phyloP scores from a whole-genome alignment of 2,329 filamentous ascomycete genomes.

The Ciborinia camelliae region DNA sequence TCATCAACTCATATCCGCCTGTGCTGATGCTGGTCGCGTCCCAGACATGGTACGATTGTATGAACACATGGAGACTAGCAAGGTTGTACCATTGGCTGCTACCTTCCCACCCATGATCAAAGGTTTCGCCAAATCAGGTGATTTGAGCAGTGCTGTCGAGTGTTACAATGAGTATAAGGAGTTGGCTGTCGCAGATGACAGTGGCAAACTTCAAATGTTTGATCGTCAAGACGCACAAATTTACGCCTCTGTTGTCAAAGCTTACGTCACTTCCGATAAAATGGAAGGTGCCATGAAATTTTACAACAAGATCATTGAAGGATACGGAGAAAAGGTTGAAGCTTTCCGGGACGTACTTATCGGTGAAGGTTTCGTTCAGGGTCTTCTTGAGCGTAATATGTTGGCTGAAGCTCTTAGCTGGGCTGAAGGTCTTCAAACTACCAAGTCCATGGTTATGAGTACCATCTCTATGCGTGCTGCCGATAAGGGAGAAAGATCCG shows the following conservation, averaged over 20 bases:
- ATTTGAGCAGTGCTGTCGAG: constrained; percentile 84
- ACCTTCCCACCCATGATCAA: constrained; percentile 93
- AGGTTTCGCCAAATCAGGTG: constrained; percentile 79
- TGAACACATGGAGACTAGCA: constrained; percentile 81
- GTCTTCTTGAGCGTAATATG: constrained; percentile 67
- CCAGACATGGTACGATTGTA: constrained; percentile 89
- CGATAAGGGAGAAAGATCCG: constrained; percentile 67
- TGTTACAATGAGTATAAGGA: constrained; percentile 94
- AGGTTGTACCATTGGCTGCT: constrained; percentile 69
- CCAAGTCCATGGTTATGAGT: constrained; percentile 62
- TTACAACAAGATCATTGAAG: constrained; percentile 70
- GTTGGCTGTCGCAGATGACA: constrained; percentile 80
- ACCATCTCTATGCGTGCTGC: constrained; percentile 75
- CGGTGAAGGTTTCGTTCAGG: constrained; percentile 72
- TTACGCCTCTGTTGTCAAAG: constrained; percentile 87
- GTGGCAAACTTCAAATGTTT: constrained; percentile 63
- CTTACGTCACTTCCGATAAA: constrained; percentile 80
- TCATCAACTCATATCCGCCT: constrained; percentile 79
- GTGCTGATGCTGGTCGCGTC: constrained; percentile 75
- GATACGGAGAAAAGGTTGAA: constrained; percentile 54
- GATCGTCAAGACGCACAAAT: constrained; percentile 77
- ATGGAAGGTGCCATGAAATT: constrained; percentile 80
- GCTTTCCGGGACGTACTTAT: constrained; percentile 71
- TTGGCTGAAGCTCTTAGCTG: constrained; percentile 72
- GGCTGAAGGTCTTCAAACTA: constrained; percentile 61